phyloP scores from a whole-genome alignment of 306 rosid species.

The barrel medic (Medicago truncatula) region DNA sequence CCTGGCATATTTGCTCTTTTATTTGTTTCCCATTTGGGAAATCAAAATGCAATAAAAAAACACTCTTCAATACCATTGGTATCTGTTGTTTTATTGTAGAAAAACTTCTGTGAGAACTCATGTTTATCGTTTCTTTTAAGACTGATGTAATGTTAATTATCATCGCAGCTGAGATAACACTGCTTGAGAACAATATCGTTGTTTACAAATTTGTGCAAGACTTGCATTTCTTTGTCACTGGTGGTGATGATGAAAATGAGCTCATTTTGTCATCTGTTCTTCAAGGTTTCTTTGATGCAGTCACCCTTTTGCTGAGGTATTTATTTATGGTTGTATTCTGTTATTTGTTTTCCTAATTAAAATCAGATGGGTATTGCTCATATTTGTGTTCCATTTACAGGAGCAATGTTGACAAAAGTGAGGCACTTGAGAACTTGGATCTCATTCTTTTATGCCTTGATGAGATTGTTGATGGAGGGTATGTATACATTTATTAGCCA shows the following conservation, averaged over 20 bases:
- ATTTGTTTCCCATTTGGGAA: slow-evolving; percentile 1
- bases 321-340: slow-evolving; percentile 23
- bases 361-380: slow-evolving; percentile 22
- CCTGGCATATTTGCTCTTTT: neutral
- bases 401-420: slow-evolving; percentile 88
- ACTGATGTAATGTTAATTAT: slow-evolving; percentile 30
- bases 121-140: slow-evolving; percentile 37
- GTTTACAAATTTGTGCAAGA: slow-evolving; percentile 89
- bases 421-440: slow-evolving; percentile 98
- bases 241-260: slow-evolving; percentile 92
- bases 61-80: neutral
- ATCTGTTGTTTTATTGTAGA: slow-evolving; percentile 3
- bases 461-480: slow-evolving; percentile 97
- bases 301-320: slow-evolving; percentile 86
- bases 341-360: slow-evolving; percentile 19
- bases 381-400: slow-evolving; percentile 48
- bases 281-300: slow-evolving; percentile 91
- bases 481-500: slow-evolving; percentile 41
- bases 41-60: slow-evolving; percentile 20
- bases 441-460: slow-evolving; percentile 92
- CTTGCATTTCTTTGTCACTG: slow-evolving; percentile 96
- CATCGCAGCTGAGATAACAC: slow-evolving; percentile 82
- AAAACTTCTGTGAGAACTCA: slow-evolving; percentile 1
- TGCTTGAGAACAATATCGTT: slow-evolving; percentile 79
- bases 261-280: slow-evolving; percentile 87